Percentiles rank a stretch among this genome's conserved stretches.
These are phyloP conservation scores for Trichoderma sp. DNA, from an alignment of 2,329 filamentous ascomycete species.

Conservation along the genomic window DNA sequence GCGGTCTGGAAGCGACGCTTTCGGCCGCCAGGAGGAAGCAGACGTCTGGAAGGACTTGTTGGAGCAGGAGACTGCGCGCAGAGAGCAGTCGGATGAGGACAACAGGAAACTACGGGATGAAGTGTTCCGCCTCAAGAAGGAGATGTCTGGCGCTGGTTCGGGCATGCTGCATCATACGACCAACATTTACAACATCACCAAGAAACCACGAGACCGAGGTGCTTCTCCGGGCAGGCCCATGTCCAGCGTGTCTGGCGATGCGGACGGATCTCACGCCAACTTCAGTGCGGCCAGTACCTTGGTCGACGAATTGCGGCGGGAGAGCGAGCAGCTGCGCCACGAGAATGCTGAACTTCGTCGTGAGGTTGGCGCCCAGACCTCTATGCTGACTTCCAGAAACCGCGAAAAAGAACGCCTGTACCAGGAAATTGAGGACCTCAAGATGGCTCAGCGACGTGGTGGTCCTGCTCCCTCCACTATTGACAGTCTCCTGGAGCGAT, in stretches of 20 bases:
- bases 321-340: slow-evolving; percentile 75
- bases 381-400: slow-evolving; percentile 94
- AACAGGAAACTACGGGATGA: slow-evolving; percentile 82
- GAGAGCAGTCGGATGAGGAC: slow-evolving; percentile 89
- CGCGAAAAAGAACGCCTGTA: slow-evolving; percentile 93
- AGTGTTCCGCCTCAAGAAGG: slow-evolving; percentile 68
- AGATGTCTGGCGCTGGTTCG: slow-evolving; percentile 39
- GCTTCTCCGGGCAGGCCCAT: slow-evolving; percentile 50
- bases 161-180: slow-evolving; percentile 55
- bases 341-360: slow-evolving; percentile 90
- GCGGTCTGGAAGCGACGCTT: slow-evolving; percentile 49
- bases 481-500: slow-evolving; percentile 92
- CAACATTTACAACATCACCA: slow-evolving; percentile 65
- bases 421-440: slow-evolving; percentile 95
- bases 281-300: slow-evolving; percentile 63
- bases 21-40: slow-evolving; percentile 60
- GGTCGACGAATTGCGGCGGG: slow-evolving; percentile 70
- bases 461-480: slow-evolving; percentile 64
- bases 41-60: slow-evolving; percentile 95
- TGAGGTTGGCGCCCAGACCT: slow-evolving; percentile 92
- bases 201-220: slow-evolving; percentile 45
- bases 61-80: slow-evolving; percentile 83
- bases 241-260: slow-evolving; percentile 49
- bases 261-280: slow-evolving; percentile 51
- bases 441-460: slow-evolving; percentile 76